A percentile compares a stretch with the other conserved stretches of the same genome.
Evolutionary conservation across 768 basidiomycete species (phyloP).

Genomic region (Boletus speciosus): DNA sequence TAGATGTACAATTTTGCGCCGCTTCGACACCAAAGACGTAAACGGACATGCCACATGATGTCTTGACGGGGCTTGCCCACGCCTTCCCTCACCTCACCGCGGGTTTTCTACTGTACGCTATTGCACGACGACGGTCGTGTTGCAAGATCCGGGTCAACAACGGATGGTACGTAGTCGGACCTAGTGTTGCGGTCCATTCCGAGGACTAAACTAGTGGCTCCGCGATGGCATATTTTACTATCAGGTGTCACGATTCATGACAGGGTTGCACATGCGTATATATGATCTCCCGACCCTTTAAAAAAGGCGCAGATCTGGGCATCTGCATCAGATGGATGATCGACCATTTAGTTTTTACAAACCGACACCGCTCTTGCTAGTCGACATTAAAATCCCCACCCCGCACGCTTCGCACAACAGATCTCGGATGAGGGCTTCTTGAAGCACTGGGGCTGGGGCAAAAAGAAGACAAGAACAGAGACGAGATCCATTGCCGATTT

Average conservation of each 20-base stretch:
- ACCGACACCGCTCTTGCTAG: constrained; percentile 7
- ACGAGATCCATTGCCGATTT: constrained; percentile 6
- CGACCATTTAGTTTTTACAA: constrained; percentile 10
- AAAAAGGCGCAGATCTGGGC: constrained; percentile 17
- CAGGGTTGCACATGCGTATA: constrained; percentile 15
- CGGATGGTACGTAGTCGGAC: constrained; percentile 11
- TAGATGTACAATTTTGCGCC: constrained; percentile 5
- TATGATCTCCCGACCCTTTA: constrained; percentile 16
- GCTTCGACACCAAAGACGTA: constrained; percentile 23
- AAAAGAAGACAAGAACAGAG: not conserved
- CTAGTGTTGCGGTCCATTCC: constrained; percentile 2
- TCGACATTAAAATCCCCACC: constrained; percentile 17
- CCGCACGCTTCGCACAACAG: constrained; percentile 5
- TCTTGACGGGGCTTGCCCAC: constrained; percentile 15
- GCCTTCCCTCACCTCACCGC: not conserved
- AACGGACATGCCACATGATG: constrained; percentile 25
- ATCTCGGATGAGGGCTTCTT: constrained; percentile 10
- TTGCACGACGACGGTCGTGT: too few species aligned
- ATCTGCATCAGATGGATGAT: constrained; percentile 22
- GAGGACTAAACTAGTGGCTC: constrained; percentile 1
- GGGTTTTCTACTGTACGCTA: too few species aligned
- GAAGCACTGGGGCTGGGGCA: constrained; percentile 5
- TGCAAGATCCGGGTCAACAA: constrained; percentile 5
- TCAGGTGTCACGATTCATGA: constrained; percentile 11
- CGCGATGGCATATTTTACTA: constrained; percentile 19